Evolutionary conservation across 441 rosid species (phyloP), one percentile per base, ranked within the genome.

Genomic region (Isatis lusitanica): DNA sequence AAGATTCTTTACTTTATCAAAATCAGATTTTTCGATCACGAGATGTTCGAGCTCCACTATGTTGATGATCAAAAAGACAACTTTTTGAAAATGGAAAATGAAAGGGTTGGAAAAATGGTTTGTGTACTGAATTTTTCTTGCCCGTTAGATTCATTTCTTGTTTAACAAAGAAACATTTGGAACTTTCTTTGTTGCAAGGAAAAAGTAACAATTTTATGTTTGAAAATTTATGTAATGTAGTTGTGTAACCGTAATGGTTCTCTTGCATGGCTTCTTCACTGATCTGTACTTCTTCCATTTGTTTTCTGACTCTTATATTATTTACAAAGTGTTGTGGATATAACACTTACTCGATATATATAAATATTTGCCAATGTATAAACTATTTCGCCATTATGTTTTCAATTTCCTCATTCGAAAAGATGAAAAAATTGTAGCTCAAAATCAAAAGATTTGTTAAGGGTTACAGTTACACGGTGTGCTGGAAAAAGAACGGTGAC

Each of bases 1-100:
- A 56, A 55, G 60, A 71, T 61, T 61, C 75, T 39, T 50, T 39
- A 28, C 42, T 48, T 69, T 71, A 33, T 62, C 7, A 71, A 51
- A 71, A 40, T 63, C 61, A 39, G 69, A 42, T 71, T 51, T 51
- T 71, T 4, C 28, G 35, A 63, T 71, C 55, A 61, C 68, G 61
- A 71, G 61, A 48, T 48, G 68, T 61, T 71, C 74, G 52, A 71
- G 60, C 68, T 63, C 69, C 70, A 63, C 75, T 63, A 63, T 63
- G 46, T 52, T 62, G 40, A 47, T 62, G 75, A 71, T 61, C 61
- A 51, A 21, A 62, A 71, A 71, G 69, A 62, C 10, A 62, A n/a
- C 10, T 61, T 72, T 40, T 56, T 30, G 5, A 2, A 10, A 40
- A 9, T 33, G 24, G 6, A 13, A 52, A n/a, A 3, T 5, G 50